Base-by-base conservation (phyloP, 345 rosid genomes). In the Citrus cavaleriei region DNA sequence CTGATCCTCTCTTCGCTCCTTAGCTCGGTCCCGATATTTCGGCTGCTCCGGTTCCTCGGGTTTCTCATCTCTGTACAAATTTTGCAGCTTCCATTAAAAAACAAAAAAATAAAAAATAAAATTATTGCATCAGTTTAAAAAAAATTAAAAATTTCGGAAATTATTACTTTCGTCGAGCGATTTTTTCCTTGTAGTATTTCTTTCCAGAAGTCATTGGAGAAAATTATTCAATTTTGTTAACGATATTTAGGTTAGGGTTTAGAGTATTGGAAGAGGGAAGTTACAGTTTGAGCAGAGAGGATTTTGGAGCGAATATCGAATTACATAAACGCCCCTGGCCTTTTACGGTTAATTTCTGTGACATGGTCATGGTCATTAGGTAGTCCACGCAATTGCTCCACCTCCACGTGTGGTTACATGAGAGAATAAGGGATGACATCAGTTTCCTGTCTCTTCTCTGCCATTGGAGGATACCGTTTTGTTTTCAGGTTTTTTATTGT, bases 1-100 rank as follows among this genome's bases (percentile, higher is more conserved):
- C 62, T 95, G 99, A 81, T 95, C 97, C 77, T 93, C 99, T 78
- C 99, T 85, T 70, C 99, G 87, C 88, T 95, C 99, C 84, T 93
- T 95, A 0, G 99, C 99, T 24, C 99, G 91, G 84, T 94, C 98
- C 81, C 99, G 86, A 75, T 95, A 94, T 85, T 87, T 91, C 22
- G 88, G 97, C 27, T 70, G 78, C 73, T 94, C 99, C 7, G 92
- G 89, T 58, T 94, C 99, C 58, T 93, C 98, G 42, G 89, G 72
- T 76, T 95, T 93, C 89, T 92, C 99, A 77, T 95, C 98, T 89
- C 97, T 95, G 87, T 70, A 65, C 24, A 80, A 75, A 35, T 51
- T 37, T 66, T 66, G 69, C 30, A 24, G 55, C 49, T 63, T 27
- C 34, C 37, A 13, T 46, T 46, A 46, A 18, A 35, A 13, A 38